Conservation (phyloP, 768 basidiomycete genomes). For the Chalciporus sphaerocephalus region DNA sequence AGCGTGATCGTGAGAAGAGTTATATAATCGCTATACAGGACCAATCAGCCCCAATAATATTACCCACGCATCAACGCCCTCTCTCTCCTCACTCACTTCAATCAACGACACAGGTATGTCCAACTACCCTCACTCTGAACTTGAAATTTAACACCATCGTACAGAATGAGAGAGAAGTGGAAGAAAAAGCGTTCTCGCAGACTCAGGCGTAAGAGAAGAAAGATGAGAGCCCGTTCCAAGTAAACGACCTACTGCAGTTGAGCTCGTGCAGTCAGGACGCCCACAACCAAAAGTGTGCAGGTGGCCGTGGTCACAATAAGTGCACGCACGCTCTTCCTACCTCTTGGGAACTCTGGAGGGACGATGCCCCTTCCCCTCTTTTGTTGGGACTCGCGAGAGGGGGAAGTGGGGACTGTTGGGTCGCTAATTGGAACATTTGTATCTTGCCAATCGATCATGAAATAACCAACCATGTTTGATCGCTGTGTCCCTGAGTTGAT, state of each 20-base stretch:
- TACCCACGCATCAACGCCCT: conserved; percentile 11
- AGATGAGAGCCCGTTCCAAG: conserved; percentile 91
- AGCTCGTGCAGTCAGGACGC: conserved; percentile 25
- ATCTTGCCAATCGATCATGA: conserved; percentile 18
- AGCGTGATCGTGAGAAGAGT: conserved; percentile 13
- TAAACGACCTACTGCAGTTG: conserved; percentile 29
- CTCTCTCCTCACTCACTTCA: conserved; percentile 29
- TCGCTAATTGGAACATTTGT: conserved; percentile 23
- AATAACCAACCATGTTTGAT: too few relatives aligned
- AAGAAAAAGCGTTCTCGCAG: conserved; percentile 94
- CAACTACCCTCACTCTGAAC: neutral
- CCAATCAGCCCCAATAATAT: conserved; percentile 26
- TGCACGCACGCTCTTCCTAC: conserved; percentile 25
- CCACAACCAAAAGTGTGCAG: conserved; percentile 14
- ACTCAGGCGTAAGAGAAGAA: conserved; percentile 91
- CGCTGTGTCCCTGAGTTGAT: too few relatives aligned
- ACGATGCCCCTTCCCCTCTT: conserved; percentile 14
- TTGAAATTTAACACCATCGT: neutral
- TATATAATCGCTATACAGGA: conserved; percentile 37
- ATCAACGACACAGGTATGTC: conserved; percentile 27
- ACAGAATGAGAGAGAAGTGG: conserved; percentile 93
- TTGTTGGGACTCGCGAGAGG: conserved; percentile 23
- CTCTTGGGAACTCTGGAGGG: conserved; percentile 23
- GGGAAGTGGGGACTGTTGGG: conserved; percentile 20
- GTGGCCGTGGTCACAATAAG: conserved; percentile 14